phyloP scores from a whole-genome alignment of 805 yeast species.

The Wickerhamiella brachini region DNA sequence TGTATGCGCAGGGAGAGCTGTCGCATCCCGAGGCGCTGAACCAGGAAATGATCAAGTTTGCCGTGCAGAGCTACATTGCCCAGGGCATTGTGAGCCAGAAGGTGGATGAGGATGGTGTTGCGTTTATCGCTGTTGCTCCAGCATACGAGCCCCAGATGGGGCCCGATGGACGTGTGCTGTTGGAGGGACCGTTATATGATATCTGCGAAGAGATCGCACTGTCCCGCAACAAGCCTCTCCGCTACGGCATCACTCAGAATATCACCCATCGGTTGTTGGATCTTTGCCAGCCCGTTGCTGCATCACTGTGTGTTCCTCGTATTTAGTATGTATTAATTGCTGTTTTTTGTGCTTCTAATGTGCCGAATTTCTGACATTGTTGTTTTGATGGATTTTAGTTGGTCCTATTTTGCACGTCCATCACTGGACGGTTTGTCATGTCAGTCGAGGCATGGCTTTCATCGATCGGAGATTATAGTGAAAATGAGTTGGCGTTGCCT shows the following conservation, averaged over 20 bases:
- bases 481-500: not conserved
- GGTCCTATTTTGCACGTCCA: no score
- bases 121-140: slow-evolving; percentile 15
- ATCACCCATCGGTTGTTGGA: slow-evolving; percentile 13
- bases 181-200: slow-evolving; percentile 22
- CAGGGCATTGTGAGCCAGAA: slow-evolving; percentile 23
- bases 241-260: slow-evolving; percentile 17
- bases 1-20: slow-evolving; percentile 30
- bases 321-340: slow-evolving; percentile 1
- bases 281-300: slow-evolving; percentile 11
- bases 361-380: no score
- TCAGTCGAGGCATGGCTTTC: not conserved
- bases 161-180: slow-evolving; percentile 12
- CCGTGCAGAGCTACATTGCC: slow-evolving; percentile 23
- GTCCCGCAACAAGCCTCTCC: slow-evolving; percentile 26
- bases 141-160: slow-evolving; percentile 13
- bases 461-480: not conserved
- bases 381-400: no score
- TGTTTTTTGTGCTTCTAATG: not conserved
- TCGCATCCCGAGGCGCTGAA: slow-evolving; percentile 30
- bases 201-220: slow-evolving; percentile 23
- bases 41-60: slow-evolving; percentile 27
- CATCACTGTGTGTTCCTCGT: slow-evolving; percentile 2
- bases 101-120: slow-evolving; percentile 11
- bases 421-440: not conserved